Conservation (phyloP, 116 monocot genomes). For the Iris pallida region DNA sequence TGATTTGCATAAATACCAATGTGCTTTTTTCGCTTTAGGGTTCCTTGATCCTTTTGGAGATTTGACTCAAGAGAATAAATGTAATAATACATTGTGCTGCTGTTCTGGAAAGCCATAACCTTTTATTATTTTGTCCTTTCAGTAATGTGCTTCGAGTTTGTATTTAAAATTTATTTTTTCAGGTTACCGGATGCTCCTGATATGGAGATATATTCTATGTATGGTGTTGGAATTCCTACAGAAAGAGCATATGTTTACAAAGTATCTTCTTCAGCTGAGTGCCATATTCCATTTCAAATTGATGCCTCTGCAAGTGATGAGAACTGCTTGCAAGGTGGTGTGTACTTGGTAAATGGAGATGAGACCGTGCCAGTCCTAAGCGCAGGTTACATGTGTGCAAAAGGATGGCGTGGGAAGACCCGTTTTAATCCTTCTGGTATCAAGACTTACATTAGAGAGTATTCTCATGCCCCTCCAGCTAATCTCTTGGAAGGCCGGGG, state of each 20-base stretch:
- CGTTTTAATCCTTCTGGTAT: constrained; percentile 92
- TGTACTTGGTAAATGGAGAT: constrained; percentile 71
- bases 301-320: constrained; percentile 56
- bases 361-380: constrained; percentile 93
- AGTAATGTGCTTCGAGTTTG: background rate
- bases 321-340: constrained; percentile 78
- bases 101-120: background rate
- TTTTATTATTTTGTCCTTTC: background rate
- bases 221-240: constrained; percentile 93
- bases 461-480: constrained; percentile 80
- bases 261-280: constrained; percentile 61
- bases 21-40: too few relatives aligned
- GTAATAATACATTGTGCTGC: too few relatives aligned
- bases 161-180: background rate
- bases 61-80: too few relatives aligned
- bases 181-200: constrained; percentile 94
- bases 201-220: constrained; percentile 96
- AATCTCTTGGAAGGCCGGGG: constrained; percentile 91
- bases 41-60: too few relatives aligned
- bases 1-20: too few relatives aligned
- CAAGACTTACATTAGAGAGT: constrained; percentile 83
- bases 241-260: constrained; percentile 98
- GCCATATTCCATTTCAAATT: constrained; percentile 94
- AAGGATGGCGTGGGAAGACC: constrained; percentile 91
- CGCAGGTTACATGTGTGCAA: constrained; percentile 91